phyloP scores from a whole-genome alignment of 495 filamentous ascomycete genomes.

The Xylaria telfairii region DNA sequence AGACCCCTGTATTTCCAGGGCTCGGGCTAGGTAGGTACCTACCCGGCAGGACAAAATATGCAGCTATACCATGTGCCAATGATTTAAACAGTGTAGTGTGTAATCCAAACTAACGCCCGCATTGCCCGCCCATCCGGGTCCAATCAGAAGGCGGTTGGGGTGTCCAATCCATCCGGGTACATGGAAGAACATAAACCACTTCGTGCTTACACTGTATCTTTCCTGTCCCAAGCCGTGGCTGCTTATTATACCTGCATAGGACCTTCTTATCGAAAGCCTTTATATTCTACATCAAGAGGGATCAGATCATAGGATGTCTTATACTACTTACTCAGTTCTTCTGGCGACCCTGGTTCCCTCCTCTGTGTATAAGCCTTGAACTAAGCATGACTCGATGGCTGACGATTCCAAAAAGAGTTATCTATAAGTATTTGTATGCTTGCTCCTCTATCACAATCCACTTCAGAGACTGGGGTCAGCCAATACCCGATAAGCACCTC shows the following conservation, averaged over 20 bases:
- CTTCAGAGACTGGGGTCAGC: constrained; percentile 9
- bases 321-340: neutral
- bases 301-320: neutral
- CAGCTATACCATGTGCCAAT: neutral
- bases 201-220: too few species aligned
- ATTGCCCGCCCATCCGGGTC: too few species aligned
- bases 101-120: neutral
- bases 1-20: neutral
- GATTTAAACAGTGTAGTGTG: neutral
- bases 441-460: neutral
- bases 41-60: neutral
- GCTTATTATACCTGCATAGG: too few species aligned
- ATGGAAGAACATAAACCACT: too few species aligned
- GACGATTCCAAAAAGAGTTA: neutral
- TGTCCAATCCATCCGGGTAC: too few species aligned
- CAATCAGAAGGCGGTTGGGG: too few species aligned
- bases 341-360: neutral
- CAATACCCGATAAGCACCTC: constrained; percentile 11
- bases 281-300: neutral
- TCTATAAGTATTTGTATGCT: neutral
- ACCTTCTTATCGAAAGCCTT: too few species aligned
- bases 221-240: too few species aligned
- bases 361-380: neutral
- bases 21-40: too few species aligned
- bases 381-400: neutral